A percentile compares a stretch with the other conserved stretches of the same genome.
These are phyloP conservation scores for Carex littledalei DNA, from an alignment of 176 grass and related monocot species.

Conservation along the genomic window DNA sequence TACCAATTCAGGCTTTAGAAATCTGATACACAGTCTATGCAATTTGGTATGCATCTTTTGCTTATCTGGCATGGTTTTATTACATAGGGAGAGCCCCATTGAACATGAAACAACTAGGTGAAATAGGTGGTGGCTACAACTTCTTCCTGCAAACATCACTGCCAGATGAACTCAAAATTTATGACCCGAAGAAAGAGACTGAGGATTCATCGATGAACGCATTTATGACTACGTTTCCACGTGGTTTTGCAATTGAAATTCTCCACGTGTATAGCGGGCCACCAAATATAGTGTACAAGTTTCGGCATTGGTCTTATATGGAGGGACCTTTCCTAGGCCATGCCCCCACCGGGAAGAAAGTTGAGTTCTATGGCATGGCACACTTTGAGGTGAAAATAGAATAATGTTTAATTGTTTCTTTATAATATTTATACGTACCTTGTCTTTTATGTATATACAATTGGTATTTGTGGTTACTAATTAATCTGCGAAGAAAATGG, in stretches of 20 bases:
- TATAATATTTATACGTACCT: background rate
- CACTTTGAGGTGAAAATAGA: conserved; percentile 22
- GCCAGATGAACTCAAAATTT: conserved; percentile 17
- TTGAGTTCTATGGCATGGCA: conserved; percentile 34
- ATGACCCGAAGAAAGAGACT: conserved; percentile 26
- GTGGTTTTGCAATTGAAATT: conserved; percentile 36
- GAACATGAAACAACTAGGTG: conserved; percentile 10
- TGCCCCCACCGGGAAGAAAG: conserved; percentile 29
- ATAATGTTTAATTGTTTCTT: background rate
- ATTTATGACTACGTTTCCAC: conserved; percentile 23
- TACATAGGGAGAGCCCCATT: conserved; percentile 6
- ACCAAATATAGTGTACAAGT: conserved; percentile 35
- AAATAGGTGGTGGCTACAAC: conserved; percentile 27
- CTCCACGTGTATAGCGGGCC: conserved; percentile 34
- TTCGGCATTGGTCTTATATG: conserved; percentile 40
- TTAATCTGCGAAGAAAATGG: background rate
- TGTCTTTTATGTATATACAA: background rate
- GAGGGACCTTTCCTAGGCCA: conserved; percentile 36
- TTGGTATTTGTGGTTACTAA: background rate
- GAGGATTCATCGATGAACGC: conserved; percentile 6
- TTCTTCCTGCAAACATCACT: conserved; percentile 31
- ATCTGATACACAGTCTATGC: background rate
- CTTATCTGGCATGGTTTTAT: background rate
- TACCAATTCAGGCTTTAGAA: background rate
- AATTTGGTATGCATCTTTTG: background rate